Conservation (phyloP, 202 grass and related monocot genomes). For the Eragrostis tef region DNA sequence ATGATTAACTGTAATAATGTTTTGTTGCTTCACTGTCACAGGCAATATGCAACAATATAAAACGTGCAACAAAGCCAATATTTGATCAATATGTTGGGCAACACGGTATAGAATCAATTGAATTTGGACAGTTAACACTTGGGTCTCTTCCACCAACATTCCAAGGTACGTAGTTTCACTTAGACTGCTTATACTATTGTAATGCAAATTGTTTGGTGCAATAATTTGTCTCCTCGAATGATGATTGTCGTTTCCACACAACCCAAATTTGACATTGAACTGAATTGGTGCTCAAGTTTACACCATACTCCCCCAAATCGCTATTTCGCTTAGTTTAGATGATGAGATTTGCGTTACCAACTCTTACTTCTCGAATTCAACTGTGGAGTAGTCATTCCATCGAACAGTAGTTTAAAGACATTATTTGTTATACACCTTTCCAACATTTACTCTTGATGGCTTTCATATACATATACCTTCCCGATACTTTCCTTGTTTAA, state of each 20-base stretch:
- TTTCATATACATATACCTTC: conserved; percentile 21
- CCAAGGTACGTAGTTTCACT: conserved; percentile 65
- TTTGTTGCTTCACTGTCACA: conserved; percentile 32
- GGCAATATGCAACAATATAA: conserved; percentile 88
- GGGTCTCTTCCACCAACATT: conserved; percentile 78
- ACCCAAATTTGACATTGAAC: background rate
- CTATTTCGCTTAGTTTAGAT: background rate
- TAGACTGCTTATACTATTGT: background rate
- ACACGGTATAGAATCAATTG: conserved; percentile 83
- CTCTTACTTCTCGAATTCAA: background rate
- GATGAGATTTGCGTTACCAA: background rate
- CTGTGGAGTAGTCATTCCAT: background rate
- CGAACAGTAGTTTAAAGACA: background rate
- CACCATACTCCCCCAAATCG: background rate
- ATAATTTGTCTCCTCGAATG: background rate
- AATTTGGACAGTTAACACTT: conserved; percentile 72
- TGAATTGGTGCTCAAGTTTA: background rate
- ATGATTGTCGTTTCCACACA: background rate
- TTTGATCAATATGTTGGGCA: conserved; percentile 81
- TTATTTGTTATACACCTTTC: too few species aligned
- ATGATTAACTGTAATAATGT: conserved; percentile 8
- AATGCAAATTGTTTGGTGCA: conserved; percentile 26
- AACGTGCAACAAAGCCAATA: conserved; percentile 61
- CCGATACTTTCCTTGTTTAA: conserved; percentile 13
- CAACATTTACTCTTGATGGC: background rate